Evolutionary conservation across 169 alveolate genomes (phyloP).

Genomic region (Babesia bigemina): DNA sequence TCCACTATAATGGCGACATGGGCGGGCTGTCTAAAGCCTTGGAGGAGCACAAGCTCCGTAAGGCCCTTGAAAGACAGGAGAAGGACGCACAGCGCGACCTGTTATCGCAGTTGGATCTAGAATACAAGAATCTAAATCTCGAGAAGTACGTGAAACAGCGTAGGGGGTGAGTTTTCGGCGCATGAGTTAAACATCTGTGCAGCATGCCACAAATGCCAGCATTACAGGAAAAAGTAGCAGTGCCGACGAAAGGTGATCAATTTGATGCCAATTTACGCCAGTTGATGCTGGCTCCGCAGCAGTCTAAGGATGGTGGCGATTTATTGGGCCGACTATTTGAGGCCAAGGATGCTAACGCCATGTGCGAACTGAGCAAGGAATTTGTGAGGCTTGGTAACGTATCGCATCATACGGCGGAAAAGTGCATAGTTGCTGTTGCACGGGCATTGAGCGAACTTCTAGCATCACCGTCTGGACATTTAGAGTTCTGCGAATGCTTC

Average conservation of each 20-base stretch:
- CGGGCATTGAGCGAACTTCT: slow-evolving; percentile 28
- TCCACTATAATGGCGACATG: slow-evolving; percentile 46
- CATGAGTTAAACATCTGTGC: neutral
- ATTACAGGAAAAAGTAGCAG: neutral
- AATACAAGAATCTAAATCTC: slow-evolving; percentile 34
- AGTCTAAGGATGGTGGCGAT: slow-evolving; percentile 13
- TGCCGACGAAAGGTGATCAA: slow-evolving; percentile 27
- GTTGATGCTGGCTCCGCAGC: slow-evolving; percentile 35
- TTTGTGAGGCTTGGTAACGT: slow-evolving; percentile 10
- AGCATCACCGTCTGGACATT: neutral
- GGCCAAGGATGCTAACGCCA: slow-evolving; percentile 3
- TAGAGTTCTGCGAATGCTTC: slow-evolving; percentile 25
- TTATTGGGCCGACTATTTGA: slow-evolving; percentile 17
- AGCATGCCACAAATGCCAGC: neutral
- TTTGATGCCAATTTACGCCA: slow-evolving; percentile 40
- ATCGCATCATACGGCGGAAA: slow-evolving; percentile 23
- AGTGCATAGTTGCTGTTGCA: slow-evolving; percentile 2
- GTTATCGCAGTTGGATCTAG: slow-evolving; percentile 44
- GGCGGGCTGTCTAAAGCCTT: slow-evolving; percentile 39
- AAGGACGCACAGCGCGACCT: slow-evolving; percentile 49
- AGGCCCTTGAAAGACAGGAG: slow-evolving; percentile 31
- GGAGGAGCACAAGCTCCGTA: slow-evolving; percentile 49
- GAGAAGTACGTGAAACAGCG: slow-evolving; percentile 27
- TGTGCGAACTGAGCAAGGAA: slow-evolving; percentile 35
- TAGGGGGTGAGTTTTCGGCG: slow-evolving; percentile 1